phyloP scores from a whole-genome alignment of 2,329 filamentous ascomycete species.

The Alternaria angustiovoidea region DNA sequence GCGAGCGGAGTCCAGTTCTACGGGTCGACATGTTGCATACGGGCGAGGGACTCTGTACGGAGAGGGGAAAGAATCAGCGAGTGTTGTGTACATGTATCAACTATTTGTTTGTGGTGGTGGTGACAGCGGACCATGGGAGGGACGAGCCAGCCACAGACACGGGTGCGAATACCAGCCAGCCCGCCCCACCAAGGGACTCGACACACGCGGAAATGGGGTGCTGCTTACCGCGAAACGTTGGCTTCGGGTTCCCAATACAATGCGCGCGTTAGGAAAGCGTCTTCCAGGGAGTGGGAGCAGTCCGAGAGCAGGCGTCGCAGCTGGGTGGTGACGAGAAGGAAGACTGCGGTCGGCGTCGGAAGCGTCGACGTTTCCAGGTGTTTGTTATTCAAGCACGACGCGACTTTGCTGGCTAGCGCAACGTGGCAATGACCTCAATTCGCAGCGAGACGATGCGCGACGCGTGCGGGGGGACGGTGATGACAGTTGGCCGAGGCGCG shows the following conservation, averaged over 20 bases:
- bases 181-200: slow-evolving; percentile 26
- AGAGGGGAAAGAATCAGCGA: slow-evolving; percentile 25
- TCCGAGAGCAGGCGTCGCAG: slow-evolving; percentile 10
- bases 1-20: slow-evolving; percentile 24
- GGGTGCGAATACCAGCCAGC: slow-evolving; percentile 1
- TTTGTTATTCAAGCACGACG: slow-evolving; percentile 26
- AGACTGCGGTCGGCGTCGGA: slow-evolving; percentile 11
- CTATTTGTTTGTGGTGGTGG: slow-evolving; percentile 13
- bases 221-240: slow-evolving; percentile 24
- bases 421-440: slow-evolving; percentile 7
- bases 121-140: slow-evolving; percentile 17
- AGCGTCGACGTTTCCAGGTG: slow-evolving; percentile 17
- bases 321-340: slow-evolving; percentile 2
- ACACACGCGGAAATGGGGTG: slow-evolving; percentile 11
- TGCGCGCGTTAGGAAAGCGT: slow-evolving; percentile 5
- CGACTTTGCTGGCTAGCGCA: slow-evolving; percentile 21
- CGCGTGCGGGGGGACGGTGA: slow-evolving; percentile 16
- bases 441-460: slow-evolving; percentile 9
- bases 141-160: slow-evolving; percentile 6
- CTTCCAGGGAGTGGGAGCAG: slow-evolving; percentile 6
- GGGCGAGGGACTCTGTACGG: slow-evolving; percentile 16
- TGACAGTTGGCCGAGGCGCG: slow-evolving; percentile 10
- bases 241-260: slow-evolving; percentile 7
- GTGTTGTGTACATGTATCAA: slow-evolving; percentile 1
- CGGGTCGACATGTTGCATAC: slow-evolving; percentile 29